Evolutionary conservation across 768 basidiomycete species (phyloP).

Genomic region (Termitomyces bulborhizus): DNA sequence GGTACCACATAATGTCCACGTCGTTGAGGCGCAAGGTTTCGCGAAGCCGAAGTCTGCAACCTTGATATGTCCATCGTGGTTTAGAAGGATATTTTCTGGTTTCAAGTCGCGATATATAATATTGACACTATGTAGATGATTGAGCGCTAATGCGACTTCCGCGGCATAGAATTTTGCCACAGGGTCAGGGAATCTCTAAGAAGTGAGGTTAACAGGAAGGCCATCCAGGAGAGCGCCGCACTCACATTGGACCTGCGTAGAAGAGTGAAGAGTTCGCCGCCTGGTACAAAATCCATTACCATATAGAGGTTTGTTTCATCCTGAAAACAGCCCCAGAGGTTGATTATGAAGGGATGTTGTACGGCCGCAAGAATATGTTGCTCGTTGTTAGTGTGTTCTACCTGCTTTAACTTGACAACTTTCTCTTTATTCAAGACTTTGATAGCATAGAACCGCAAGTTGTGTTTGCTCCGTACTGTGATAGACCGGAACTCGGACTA

Average conservation of each 20-base stretch:
- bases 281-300: constrained; percentile 96
- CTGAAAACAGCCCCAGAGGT: constrained; percentile 94
- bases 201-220: constrained; percentile 11
- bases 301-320: constrained; percentile 92
- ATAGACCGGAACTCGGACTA: constrained; percentile 3
- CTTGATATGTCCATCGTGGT: constrained; percentile 94
- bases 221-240: constrained; percentile 14
- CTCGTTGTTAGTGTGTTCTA: constrained; percentile 97
- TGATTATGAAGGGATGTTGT: constrained; percentile 91
- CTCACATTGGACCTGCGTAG: constrained; percentile 83
- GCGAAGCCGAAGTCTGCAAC: constrained; percentile 97
- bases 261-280: constrained; percentile 94
- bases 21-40: constrained; percentile 79
- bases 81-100: constrained; percentile 93
- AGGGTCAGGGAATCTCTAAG: constrained; percentile 88
- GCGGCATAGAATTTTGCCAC: constrained; percentile 98
- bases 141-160: constrained; percentile 88
- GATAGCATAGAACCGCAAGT: constrained; percentile 93
- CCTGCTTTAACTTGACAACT: constrained; percentile 88
- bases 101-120: constrained; percentile 98
- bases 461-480: constrained; percentile 85
- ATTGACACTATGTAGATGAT: constrained; percentile 78
- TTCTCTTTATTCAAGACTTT: constrained; percentile 93
- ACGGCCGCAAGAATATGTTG: constrained; percentile 79
- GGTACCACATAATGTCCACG: constrained; percentile 94